A percentile compares a stretch with the other conserved stretches of the same genome.
Conservation (phyloP, 176 grass and related monocot genomes). For the Cenchrus americanus region DNA sequence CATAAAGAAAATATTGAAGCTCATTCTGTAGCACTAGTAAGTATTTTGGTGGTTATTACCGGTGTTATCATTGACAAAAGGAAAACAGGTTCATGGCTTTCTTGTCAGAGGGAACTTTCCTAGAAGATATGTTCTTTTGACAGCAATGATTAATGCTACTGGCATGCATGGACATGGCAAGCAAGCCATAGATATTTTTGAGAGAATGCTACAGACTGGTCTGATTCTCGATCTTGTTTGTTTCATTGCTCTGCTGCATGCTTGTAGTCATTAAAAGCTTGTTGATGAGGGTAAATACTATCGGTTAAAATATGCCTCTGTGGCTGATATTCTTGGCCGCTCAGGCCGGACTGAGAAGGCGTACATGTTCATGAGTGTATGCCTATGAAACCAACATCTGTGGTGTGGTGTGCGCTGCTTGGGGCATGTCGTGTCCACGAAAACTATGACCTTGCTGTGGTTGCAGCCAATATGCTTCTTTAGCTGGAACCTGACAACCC, state of each 20-base stretch:
- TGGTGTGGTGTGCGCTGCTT: constrained; percentile 86
- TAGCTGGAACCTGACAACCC: constrained; percentile 72
- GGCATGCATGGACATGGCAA: constrained; percentile 82
- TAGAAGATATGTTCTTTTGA: constrained; percentile 80
- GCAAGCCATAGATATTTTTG: constrained; percentile 67
- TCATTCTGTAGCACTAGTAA: constrained; percentile 74
- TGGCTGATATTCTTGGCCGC: constrained; percentile 84
- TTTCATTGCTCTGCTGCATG: constrained; percentile 79
- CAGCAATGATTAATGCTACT: constrained; percentile 72
- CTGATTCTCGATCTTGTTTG: constrained; percentile 71
- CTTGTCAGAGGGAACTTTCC: constrained; percentile 61
- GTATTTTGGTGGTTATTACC: constrained; percentile 56
- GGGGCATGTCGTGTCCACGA: constrained; percentile 68
- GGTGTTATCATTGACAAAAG: constrained; percentile 72
- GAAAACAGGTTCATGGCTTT: constrained; percentile 89
- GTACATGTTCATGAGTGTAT: constrained; percentile 71
- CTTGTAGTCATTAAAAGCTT: constrained; percentile 82
- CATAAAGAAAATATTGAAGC: constrained; percentile 52
- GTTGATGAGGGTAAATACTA: constrained; percentile 65
- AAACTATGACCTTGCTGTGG: constrained; percentile 55
- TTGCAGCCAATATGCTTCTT: constrained; percentile 71
- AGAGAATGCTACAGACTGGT: constrained; percentile 57
- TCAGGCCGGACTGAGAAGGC: constrained; percentile 67
- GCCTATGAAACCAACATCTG: constrained; percentile 61
- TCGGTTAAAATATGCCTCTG: constrained; percentile 65